Base-by-base conservation (phyloP, 306 rosid species). In the Adenanthera pavonina region DNA sequence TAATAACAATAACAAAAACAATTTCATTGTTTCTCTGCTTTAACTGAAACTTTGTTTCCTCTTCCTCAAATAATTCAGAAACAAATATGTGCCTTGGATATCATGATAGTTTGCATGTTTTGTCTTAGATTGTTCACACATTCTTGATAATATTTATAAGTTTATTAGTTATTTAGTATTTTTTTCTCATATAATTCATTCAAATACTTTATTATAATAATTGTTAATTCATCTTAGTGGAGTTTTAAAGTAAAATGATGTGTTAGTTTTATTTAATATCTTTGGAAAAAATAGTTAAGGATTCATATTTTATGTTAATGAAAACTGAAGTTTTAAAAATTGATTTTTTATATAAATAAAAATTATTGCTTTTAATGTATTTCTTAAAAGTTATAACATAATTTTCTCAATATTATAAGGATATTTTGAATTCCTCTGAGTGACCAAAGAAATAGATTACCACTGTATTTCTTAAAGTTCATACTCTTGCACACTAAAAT, bases 1-100 rank as follows among this genome's bases (percentile, higher is more conserved):
- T 74, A 25, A 51, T 43, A 66, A 60, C 36, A 78, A 48, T 16
- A 78, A 53, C 5, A 25, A 10, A 25, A 1, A 14, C 41, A 64
- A 8, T 36, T 34, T 6, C 2, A 53, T 57, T 77, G 57, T 41
- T 78, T 70, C 49, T 65, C 52, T 47, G 56, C 69, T 76, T 65
- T 49, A 19, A 62, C 44, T 65, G 62, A 43, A 72, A 79, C 41
- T 84, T 64, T 78, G 35, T 61, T 44, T 54, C 51, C 46, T 76
- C 69, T 54, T 70, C 78, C 2, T 36, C 13, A 72, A 86, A 83
- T 84, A 77, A 88, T 81, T 81, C 82, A 78, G 72, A 54, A 51
- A 19, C 34, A 35, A 59, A 59, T 20, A n/a, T 40, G 72, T 43
- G 38, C 64, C 60, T 77, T 48, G 69, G 60, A 71, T 36, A 52